These are phyloP conservation scores for Cystobasidiopsis lactophilus DNA, from an alignment of 768 basidiomycete genomes.

Conservation along the genomic window DNA sequence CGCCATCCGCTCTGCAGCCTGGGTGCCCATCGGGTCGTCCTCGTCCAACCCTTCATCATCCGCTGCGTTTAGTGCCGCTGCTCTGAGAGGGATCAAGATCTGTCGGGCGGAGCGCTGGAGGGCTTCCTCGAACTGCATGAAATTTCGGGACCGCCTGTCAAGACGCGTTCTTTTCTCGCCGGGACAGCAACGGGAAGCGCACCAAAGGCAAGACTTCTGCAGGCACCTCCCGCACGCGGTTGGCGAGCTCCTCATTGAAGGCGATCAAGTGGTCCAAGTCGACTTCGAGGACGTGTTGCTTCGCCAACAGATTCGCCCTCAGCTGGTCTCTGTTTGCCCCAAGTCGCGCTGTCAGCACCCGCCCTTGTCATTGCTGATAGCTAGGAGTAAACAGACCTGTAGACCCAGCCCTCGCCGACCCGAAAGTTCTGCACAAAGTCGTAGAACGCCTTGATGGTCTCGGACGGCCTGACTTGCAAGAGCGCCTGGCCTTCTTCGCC, in stretches of 20 bases:
- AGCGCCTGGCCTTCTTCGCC: background rate
- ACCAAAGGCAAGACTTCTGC: conserved; percentile 75
- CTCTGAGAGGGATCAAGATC: conserved; percentile 7
- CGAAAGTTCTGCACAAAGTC: conserved; percentile 77
- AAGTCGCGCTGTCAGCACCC: background rate
- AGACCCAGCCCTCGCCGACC: conserved; percentile 61
- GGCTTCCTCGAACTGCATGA: conserved; percentile 65
- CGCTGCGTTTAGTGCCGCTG: conserved; percentile 3
- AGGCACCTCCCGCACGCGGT: conserved; percentile 69
- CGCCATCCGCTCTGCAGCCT: conserved; percentile 16
- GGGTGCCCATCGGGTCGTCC: conserved; percentile 20
- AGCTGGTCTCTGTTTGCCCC: conserved; percentile 83
- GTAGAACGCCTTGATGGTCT: conserved; percentile 11
- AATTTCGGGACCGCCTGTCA: background rate
- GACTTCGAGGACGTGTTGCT: conserved; percentile 68
- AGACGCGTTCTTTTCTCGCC: background rate
- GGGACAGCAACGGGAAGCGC: conserved; percentile 16
- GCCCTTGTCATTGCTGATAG: background rate
- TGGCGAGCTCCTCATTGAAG: conserved; percentile 84
- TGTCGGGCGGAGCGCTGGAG: conserved; percentile 34
- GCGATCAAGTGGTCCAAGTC: conserved; percentile 44
- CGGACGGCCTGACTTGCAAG: conserved; percentile 4
- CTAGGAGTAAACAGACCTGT: conserved; percentile 36
- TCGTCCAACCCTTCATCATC: background rate
- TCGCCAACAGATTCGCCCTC: conserved; percentile 66